Conservation (phyloP, 106 monocot genomes). For the Allium sativum region DNA sequence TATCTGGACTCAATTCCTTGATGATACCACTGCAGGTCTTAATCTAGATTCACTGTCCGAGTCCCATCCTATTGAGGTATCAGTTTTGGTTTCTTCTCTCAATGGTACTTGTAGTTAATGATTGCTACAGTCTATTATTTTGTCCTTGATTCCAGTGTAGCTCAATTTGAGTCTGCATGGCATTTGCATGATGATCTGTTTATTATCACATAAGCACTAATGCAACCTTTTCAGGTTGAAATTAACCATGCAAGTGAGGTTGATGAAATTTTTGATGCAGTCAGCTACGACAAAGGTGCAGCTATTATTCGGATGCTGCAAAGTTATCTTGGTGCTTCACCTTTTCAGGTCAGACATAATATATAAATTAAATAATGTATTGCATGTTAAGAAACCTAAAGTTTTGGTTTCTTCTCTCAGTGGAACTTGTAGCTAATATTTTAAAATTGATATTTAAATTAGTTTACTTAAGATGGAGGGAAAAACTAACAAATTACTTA, state of each 20-base stretch:
- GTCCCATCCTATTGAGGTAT: conserved; percentile 98
- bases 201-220: not conserved
- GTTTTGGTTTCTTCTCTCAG: too few relatives aligned
- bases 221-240: conserved; percentile 51
- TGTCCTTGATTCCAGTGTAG: not conserved
- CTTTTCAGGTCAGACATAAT: conserved; percentile 55
- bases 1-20: conserved; percentile 93
- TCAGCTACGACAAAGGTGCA: conserved; percentile 87
- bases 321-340: conserved; percentile 76
- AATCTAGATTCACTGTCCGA: conserved; percentile 77
- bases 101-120: not conserved
- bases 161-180: not conserved
- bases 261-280: conserved; percentile 93
- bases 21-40: conserved; percentile 61
- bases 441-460: too few relatives aligned
- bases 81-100: not conserved
- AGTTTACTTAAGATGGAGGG: too few relatives aligned
- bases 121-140: not conserved
- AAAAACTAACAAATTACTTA: too few relatives aligned
- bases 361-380: conserved; percentile 3
- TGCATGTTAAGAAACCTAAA: not conserved
- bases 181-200: not conserved
- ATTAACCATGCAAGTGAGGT: conserved; percentile 88
- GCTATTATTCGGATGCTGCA: conserved; percentile 88
- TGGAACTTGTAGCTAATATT: too few relatives aligned